phyloP scores from a whole-genome alignment of 768 basidiomycete species.

The Russula dissimulans region DNA sequence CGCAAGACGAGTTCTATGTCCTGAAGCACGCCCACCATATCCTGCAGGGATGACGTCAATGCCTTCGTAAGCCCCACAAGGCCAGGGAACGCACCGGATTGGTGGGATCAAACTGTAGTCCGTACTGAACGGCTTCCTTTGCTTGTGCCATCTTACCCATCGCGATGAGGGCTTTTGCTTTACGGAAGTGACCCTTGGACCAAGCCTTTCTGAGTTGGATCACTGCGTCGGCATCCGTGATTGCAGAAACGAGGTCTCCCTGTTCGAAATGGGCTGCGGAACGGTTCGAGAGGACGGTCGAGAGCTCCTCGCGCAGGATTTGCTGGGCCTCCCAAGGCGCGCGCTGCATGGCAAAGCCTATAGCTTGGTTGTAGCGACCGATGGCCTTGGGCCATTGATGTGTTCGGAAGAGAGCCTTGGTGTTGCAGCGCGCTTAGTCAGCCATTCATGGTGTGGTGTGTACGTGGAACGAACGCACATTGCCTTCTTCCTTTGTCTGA shows the following conservation, averaged over 20 bases:
- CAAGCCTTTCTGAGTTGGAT: conserved; percentile 76
- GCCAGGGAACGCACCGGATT: conserved; percentile 36
- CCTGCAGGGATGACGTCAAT: conserved; percentile 9
- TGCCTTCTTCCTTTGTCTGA: conserved; percentile 87
- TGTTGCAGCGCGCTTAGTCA: conserved; percentile 10
- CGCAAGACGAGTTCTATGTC: conserved; percentile 17
- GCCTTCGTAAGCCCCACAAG: not conserved
- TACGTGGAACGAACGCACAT: conserved; percentile 51
- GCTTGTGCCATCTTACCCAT: conserved; percentile 66
- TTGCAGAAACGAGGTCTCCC: conserved; percentile 64
- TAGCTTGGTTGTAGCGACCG: conserved; percentile 69
- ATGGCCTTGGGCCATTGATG: conserved; percentile 65
- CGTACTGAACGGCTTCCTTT: conserved; percentile 69
- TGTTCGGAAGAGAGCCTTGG: conserved; percentile 70
- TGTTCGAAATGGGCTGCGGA: conserved; percentile 78
- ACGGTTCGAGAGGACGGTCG: conserved; percentile 84
- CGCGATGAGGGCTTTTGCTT: conserved; percentile 78
- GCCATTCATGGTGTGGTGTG: conserved; percentile 20
- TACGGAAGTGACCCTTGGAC: conserved; percentile 95
- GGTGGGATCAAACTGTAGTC: conserved; percentile 75
- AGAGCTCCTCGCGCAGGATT: conserved; percentile 82
- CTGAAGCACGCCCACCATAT: conserved; percentile 16
- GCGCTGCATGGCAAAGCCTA: conserved; percentile 65
- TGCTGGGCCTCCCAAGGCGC: conserved; percentile 85
- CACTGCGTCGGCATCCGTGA: conserved; percentile 88